Percentiles rank a stretch among this genome's conserved stretches.
Evolutionary conservation across 2,329 filamentous ascomycete genomes (phyloP).

Genomic region (Epichloe amarillans): DNA sequence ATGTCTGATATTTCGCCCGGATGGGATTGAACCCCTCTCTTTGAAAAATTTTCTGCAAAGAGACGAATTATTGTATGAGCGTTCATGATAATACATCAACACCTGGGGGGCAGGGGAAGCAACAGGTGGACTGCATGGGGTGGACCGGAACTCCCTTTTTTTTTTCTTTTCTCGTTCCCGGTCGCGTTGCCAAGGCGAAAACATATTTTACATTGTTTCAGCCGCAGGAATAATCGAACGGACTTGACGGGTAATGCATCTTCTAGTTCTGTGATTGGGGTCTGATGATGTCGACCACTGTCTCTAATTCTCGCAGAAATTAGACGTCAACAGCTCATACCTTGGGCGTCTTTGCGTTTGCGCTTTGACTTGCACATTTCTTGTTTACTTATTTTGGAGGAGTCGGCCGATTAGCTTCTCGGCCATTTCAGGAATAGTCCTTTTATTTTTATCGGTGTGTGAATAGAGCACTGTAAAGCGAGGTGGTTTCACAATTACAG

Average conservation of each 20-base stretch:
- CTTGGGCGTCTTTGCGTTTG: constrained; percentile 1
- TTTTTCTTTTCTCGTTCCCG: background rate
- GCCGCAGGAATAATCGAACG: background rate
- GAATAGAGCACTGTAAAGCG: background rate
- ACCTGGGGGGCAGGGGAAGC: background rate
- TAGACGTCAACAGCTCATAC: background rate
- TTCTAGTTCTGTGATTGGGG: background rate
- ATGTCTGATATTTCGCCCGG: constrained; percentile 12
- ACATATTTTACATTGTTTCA: background rate
- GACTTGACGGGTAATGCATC: background rate
- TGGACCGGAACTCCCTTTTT: background rate
- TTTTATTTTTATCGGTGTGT: constrained; percentile 1
- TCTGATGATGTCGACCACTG: background rate
- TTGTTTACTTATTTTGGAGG: background rate
- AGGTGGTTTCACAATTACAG: background rate
- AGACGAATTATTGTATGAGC: constrained; percentile 12
- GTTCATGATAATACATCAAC: constrained; percentile 13
- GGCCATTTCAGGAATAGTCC: background rate
- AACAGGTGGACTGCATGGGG: background rate
- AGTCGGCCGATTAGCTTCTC: background rate
- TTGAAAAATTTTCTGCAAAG: constrained; percentile 8
- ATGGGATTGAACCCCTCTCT: constrained; percentile 8
- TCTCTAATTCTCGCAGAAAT: background rate
- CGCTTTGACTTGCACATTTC: background rate
- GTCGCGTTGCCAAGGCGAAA: background rate